These are phyloP conservation scores for Kokia cookei DNA, from an alignment of 441 rosid genomes.

Conservation along the genomic window DNA sequence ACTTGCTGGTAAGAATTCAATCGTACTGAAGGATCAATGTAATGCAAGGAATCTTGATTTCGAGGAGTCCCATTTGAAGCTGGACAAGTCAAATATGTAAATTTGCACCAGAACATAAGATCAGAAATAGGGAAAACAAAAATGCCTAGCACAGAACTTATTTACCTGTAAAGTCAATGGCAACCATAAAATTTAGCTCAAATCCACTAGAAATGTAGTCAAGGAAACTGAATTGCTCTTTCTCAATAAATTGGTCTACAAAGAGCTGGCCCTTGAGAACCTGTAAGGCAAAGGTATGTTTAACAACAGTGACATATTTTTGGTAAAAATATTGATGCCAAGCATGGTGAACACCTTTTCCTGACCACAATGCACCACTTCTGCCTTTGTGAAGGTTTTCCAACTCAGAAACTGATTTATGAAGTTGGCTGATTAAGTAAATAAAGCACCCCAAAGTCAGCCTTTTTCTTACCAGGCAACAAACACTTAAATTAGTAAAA, in stretches of 20 bases:
- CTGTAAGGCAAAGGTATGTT: constrained; percentile 26
- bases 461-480: not conserved
- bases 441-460: constrained; percentile 5
- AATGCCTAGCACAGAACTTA: not conserved
- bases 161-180: constrained; percentile 83
- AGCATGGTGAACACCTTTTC: constrained; percentile 45
- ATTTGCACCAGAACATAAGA: not conserved
- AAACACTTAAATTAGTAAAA: not conserved
- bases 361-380: constrained; percentile 34
- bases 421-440: constrained; percentile 43
- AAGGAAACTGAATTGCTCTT: constrained; percentile 61
- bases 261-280: constrained; percentile 66
- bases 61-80: constrained; percentile 87
- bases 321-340: not conserved
- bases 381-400: constrained; percentile 47
- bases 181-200: constrained; percentile 86
- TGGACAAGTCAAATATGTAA: constrained; percentile 18
- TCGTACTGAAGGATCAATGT: constrained; percentile 67
- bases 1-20: constrained; percentile 79
- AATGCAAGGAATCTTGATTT: constrained; percentile 61
- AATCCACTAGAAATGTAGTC: constrained; percentile 85
- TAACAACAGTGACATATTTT: not conserved
- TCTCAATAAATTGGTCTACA: constrained; percentile 62
- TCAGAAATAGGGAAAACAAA: not conserved
- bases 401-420: constrained; percentile 63